Percentiles rank a stretch among this genome's conserved stretches.
These are phyloP conservation scores for Lachancea sp. DNA, from an alignment of 805 yeast genomes.

Conservation along the genomic window DNA sequence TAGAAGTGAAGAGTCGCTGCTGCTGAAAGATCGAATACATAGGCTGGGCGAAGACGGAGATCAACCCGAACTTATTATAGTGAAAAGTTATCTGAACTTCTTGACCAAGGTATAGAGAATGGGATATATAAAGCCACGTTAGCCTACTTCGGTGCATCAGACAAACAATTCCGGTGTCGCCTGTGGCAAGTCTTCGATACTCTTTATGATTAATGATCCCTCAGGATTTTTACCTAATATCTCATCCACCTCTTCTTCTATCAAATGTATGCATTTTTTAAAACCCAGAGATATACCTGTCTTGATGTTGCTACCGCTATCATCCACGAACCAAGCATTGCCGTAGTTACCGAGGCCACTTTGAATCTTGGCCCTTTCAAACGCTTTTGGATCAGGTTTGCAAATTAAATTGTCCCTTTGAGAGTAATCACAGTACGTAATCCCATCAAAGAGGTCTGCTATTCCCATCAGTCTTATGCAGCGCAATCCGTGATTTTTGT, in stretches of 20 bases:
- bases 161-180: conserved; percentile 47
- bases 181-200: conserved; percentile 48
- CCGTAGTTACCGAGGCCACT: conserved; percentile 40
- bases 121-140: background rate
- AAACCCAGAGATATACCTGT: conserved; percentile 72
- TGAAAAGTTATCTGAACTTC: conserved; percentile 19
- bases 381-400: conserved; percentile 78
- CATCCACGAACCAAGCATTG: conserved; percentile 77
- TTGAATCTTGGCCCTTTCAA: conserved; percentile 53
- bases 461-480: conserved; percentile 74
- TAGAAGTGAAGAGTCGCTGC: conserved; percentile 9
- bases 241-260: conserved; percentile 57
- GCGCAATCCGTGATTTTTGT: conserved; percentile 80
- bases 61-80: conserved; percentile 25
- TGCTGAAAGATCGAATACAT: conserved; percentile 21
- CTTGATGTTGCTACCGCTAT: conserved; percentile 68
- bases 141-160: background rate
- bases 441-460: conserved; percentile 91
- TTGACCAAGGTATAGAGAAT: conserved; percentile 20
- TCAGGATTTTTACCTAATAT: conserved; percentile 33
- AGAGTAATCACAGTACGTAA: conserved; percentile 83
- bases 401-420: conserved; percentile 62
- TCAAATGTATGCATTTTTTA: conserved; percentile 61
- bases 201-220: conserved; percentile 49
- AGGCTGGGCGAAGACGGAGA: conserved; percentile 18